Evolutionary conservation across 371 early-diverging fungal species (phyloP).

Genomic region (Capillidium heterosporum): DNA sequence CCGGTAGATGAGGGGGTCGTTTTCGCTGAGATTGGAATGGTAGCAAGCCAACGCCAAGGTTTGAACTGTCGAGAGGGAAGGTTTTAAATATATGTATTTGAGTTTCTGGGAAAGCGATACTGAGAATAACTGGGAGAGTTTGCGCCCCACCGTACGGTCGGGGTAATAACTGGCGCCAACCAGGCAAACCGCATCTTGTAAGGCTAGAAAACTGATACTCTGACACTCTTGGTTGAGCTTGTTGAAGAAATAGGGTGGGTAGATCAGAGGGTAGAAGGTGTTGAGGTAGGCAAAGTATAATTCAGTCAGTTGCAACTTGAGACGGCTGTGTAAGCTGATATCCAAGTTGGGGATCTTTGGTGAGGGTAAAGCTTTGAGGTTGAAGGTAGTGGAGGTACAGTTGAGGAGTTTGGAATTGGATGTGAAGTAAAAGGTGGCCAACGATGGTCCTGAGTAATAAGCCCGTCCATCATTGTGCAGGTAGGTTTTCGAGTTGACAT

Average conservation of each 20-base stretch:
- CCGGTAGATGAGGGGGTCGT: background rate
- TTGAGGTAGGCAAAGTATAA: slow-evolving; percentile 2
- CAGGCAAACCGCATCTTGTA: background rate
- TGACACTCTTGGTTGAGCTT: background rate
- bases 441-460: background rate
- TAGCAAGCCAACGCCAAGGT: background rate
- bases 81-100: background rate
- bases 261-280: background rate
- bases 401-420: background rate
- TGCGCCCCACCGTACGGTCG: background rate
- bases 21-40: background rate
- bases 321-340: background rate
- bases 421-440: slow-evolving; percentile 3
- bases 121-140: background rate
- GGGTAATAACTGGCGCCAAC: slow-evolving; percentile 1
- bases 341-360: background rate
- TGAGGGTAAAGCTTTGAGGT: background rate
- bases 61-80: background rate
- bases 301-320: background rate
- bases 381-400: background rate
- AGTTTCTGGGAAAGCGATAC: background rate
- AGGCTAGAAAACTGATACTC: background rate
- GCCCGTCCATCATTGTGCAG: background rate
- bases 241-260: background rate
- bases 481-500: too few species aligned